Base-by-base conservation (phyloP, 805 yeast genomes). In the Saccharomycopsis javanensis region DNA sequence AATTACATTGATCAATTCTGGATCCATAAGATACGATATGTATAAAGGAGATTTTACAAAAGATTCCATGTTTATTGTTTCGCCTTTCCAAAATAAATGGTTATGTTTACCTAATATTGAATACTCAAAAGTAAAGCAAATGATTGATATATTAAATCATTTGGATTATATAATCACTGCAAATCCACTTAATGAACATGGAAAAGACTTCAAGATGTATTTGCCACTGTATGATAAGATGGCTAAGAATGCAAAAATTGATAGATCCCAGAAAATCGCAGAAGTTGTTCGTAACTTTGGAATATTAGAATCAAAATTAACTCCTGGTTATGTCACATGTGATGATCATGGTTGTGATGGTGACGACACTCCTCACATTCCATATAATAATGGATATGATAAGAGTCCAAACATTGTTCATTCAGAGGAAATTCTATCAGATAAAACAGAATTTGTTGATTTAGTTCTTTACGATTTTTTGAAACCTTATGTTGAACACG, bases 301-400 rank as follows among this genome's bases (percentile, higher is more conserved):
- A 33, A 10, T n/a, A 18, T 23, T 18, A 11, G 16, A 28, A 3
- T 30, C 68, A 4, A 65, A 63, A 8, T 65, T 76, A 13, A 65
- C 81, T 1, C 80, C 79, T 60, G 99, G 99, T 0, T 87, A 86
- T 64, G 83, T 82, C 0, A 92, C 99, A 0, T 64, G 70, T 51
- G 99, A 94, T 67, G 98, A 92, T 65, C 76, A 78, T 63, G 99
- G 97, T 0, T 70, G 74, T 61, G 82, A 83, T 61, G 99, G 99
- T 23, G 99, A 94, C 67, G 98, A 87, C 73, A 77, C 89, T 38
- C 64, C 82, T 57, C 91, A 86, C 71, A 73, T 71, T 58, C 78
- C 87, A 1, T 78, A 59, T 55, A 57, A 30, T 35, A 16, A 10
- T 8, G 57, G 85, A 51, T 72, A 76, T 57, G 84, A 78, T 67